Evolutionary conservation across 2,329 filamentous ascomycete species (phyloP).

Genomic region (Leptographium radiaticola): DNA sequence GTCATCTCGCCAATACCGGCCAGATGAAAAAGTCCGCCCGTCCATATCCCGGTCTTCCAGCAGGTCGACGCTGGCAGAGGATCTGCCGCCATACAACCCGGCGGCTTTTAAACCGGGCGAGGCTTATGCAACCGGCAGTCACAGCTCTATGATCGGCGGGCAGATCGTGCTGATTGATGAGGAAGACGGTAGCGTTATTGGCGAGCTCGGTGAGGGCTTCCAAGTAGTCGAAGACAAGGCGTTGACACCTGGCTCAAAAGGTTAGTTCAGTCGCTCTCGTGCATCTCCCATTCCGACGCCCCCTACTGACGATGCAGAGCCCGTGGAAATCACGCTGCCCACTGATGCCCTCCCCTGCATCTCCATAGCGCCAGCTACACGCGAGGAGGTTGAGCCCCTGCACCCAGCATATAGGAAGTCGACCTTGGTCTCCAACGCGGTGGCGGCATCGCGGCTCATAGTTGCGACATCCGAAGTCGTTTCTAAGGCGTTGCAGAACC

Average conservation of each 20-base stretch:
- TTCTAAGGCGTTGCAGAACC: conserved; percentile 60
- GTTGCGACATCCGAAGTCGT: conserved; percentile 76
- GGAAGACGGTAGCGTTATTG: conserved; percentile 89
- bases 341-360: conserved; percentile 50
- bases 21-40: background rate
- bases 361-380: conserved; percentile 51
- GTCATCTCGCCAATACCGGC: background rate
- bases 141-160: conserved; percentile 45
- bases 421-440: conserved; percentile 73
- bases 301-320: conserved; percentile 36
- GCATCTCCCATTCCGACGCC: background rate
- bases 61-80: conserved; percentile 30
- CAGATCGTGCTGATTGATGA: conserved; percentile 91
- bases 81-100: conserved; percentile 62
- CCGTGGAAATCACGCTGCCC: conserved; percentile 67
- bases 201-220: conserved; percentile 37
- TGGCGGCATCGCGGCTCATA: conserved; percentile 78
- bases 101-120: conserved; percentile 67
- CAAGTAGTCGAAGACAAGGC: conserved; percentile 52
- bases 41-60: conserved; percentile 13
- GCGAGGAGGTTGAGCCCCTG: conserved; percentile 62
- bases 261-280: conserved; percentile 32
- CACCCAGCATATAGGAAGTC: conserved; percentile 91
- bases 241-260: conserved; percentile 80
- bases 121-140: conserved; percentile 55